A percentile compares a stretch with the other conserved stretches of the same genome.
Conservation (phyloP, 2,329 filamentous ascomycete genomes). For the Beauveria caledonica region DNA sequence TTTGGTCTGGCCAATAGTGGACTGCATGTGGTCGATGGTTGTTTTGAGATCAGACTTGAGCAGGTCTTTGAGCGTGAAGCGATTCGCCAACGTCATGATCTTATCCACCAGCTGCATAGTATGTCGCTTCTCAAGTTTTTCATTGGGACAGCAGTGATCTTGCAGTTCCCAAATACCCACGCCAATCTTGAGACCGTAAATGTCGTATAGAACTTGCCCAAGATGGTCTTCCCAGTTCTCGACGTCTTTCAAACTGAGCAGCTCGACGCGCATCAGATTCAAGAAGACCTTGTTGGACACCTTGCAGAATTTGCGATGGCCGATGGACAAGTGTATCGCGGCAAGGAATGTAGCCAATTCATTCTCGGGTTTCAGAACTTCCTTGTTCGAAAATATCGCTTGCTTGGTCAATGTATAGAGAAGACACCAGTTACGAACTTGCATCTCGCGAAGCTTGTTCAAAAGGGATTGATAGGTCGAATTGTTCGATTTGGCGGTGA, state of each 20-base stretch:
- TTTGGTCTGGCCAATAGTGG: constrained; percentile 72
- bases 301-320: constrained; percentile 78
- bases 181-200: constrained; percentile 73
- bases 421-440: constrained; percentile 80
- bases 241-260: constrained; percentile 66
- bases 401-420: constrained; percentile 75
- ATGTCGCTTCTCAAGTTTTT: constrained; percentile 71
- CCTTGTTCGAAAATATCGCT: constrained; percentile 58
- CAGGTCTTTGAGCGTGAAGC: constrained; percentile 83
- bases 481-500: constrained; percentile 49
- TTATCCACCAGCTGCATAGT: constrained; percentile 78
- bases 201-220: constrained; percentile 73
- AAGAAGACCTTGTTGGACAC: constrained; percentile 79
- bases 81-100: constrained; percentile 70
- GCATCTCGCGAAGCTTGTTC: constrained; percentile 74
- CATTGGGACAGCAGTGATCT: constrained; percentile 72
- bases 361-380: constrained; percentile 59
- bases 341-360: constrained; percentile 74
- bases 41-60: constrained; percentile 84
- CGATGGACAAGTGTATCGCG: constrained; percentile 74
- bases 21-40: constrained; percentile 89
- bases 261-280: constrained; percentile 78
- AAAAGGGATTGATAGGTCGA: constrained; percentile 45
- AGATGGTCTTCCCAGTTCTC: constrained; percentile 83
- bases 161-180: constrained; percentile 56